Evolutionary conservation across 441 rosid species (phyloP).

Genomic region (Manihot esculenta): DNA sequence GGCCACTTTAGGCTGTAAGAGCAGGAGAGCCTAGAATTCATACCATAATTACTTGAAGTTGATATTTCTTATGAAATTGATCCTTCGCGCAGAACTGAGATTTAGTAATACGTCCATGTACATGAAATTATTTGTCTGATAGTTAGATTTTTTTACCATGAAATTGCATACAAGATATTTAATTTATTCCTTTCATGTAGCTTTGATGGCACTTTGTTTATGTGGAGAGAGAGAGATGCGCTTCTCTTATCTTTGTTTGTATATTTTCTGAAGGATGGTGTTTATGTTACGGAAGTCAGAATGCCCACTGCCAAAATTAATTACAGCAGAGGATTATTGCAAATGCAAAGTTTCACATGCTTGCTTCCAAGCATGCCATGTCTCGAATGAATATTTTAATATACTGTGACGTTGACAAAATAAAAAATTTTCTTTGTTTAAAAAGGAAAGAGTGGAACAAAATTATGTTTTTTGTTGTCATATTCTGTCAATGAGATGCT

Average conservation of each 20-base stretch:
- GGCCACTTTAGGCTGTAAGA: not conserved
- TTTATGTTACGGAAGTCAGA: not conserved
- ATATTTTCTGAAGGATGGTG: no score
- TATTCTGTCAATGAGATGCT: not conserved
- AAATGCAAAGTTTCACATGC: not conserved
- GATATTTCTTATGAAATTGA: not conserved
- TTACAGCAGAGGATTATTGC: not conserved
- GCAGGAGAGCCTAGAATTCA: not conserved
- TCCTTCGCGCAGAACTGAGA: not conserved
- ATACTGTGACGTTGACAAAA: not conserved
- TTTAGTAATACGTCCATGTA: no score
- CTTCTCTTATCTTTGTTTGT: no score
- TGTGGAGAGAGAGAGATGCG: not conserved
- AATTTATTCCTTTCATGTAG: no score
- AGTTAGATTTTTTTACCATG: no score
- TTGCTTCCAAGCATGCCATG: not conserved
- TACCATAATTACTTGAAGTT: not conserved
- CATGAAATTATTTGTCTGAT: no score
- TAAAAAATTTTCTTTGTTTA: not conserved
- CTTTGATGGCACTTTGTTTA: no score
- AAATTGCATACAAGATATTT: no score
- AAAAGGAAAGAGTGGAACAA: not conserved
- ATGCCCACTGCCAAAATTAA: not conserved
- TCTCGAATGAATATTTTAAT: not conserved
- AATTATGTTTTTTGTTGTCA: not conserved